These are phyloP conservation scores for Naganishia onofrii DNA, from an alignment of 768 basidiomycete genomes.

Conservation along the genomic window DNA sequence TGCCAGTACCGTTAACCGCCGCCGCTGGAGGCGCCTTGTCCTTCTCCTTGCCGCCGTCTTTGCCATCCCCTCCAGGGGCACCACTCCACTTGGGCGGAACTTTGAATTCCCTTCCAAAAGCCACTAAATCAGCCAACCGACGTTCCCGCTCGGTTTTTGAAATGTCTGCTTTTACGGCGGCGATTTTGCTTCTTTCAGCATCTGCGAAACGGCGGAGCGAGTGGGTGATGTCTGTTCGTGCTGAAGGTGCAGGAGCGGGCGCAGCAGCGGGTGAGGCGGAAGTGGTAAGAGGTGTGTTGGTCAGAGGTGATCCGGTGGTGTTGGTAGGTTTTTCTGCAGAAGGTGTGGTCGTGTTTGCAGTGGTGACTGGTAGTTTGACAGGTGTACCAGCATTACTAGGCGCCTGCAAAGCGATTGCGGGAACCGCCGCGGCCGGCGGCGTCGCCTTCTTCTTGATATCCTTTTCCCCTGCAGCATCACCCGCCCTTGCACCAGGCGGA, in stretches of 20 bases:
- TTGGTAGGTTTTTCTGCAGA: neutral
- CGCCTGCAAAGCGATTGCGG: no score
- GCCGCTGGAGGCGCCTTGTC: constrained; percentile 59
- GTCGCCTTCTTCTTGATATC: neutral
- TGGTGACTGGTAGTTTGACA: no score
- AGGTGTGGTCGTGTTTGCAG: neutral
- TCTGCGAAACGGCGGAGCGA: constrained; percentile 17
- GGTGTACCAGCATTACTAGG: no score
- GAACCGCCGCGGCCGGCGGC: no score
- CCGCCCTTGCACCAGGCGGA: constrained; percentile 64
- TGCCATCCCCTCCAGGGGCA: no score
- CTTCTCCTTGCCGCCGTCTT: neutral
- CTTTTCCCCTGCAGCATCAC: neutral
- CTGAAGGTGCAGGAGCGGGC: neutral
- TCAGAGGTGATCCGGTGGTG: neutral
- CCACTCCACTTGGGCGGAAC: constrained; percentile 54
- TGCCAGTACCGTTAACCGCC: constrained; percentile 55
- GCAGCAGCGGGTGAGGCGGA: neutral
- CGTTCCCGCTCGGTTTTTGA: constrained; percentile 93
- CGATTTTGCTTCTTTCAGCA: constrained; percentile 16
- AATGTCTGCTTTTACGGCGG: constrained; percentile 62
- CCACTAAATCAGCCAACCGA: constrained; percentile 84
- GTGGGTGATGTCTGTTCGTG: constrained; percentile 14
- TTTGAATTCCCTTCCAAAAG: constrained; percentile 93
- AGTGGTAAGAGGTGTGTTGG: neutral